Conservation (phyloP, 164 flowering plant species). For the Dillenia suffruticosa region DNA sequence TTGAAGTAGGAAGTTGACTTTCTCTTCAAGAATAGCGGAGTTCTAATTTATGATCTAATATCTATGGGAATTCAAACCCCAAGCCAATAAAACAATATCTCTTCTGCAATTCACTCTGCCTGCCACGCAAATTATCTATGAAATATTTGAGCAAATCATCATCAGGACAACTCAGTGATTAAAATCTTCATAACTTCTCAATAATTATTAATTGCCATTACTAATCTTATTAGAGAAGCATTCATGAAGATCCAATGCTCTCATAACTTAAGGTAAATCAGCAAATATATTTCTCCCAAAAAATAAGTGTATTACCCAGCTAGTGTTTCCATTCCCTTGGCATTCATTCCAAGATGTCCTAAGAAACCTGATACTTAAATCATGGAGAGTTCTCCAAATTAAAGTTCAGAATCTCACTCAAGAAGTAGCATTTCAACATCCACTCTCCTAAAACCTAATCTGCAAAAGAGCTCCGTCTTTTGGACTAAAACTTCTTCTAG, state of each 20-base stretch:
- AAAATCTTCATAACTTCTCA: slow-evolving; percentile 22
- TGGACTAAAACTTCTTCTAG: slow-evolving; percentile 41
- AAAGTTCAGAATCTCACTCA: slow-evolving; percentile 33
- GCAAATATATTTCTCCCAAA: slow-evolving; percentile 53
- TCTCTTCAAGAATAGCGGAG: slow-evolving; percentile 29
- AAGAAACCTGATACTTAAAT: slow-evolving; percentile 42
- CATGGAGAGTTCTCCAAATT: slow-evolving; percentile 33
- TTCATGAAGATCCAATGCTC: slow-evolving; percentile 47
- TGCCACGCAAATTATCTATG: slow-evolving; percentile 34
- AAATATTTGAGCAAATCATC: slow-evolving; percentile 34
- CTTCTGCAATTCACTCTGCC: slow-evolving; percentile 33
- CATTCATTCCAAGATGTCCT: slow-evolving; percentile 43
- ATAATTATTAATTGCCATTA: slow-evolving; percentile 36
- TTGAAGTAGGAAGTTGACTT: slow-evolving; percentile 40
- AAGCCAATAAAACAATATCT: slow-evolving; percentile 45
- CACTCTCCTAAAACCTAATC: slow-evolving; percentile 31
- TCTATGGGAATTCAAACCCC: slow-evolving; percentile 48
- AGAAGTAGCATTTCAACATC: slow-evolving; percentile 47
- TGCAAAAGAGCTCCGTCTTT: slow-evolving; percentile 48
- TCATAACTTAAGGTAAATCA: slow-evolving; percentile 57
- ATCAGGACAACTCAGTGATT: slow-evolving; percentile 11
- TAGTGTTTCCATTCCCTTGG: slow-evolving; percentile 21
- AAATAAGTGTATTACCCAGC: slow-evolving; percentile 35
- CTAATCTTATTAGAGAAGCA: slow-evolving; percentile 51
- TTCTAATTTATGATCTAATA: slow-evolving; percentile 58